Evolutionary conservation across 352 stramenopile genomes (phyloP).

Genomic region (Pythium apleroticum): DNA sequence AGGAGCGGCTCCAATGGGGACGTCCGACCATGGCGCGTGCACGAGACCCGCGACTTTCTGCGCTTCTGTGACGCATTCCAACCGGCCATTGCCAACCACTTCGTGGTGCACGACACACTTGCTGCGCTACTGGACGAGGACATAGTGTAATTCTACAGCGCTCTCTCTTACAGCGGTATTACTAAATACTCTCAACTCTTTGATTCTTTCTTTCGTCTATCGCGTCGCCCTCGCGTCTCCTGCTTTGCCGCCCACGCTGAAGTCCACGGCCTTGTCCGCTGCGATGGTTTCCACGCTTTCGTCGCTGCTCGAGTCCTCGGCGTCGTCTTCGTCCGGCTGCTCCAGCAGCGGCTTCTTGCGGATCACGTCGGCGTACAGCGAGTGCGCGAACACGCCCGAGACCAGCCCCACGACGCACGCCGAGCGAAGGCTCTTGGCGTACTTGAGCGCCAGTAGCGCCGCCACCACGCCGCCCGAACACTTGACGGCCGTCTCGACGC

Average conservation of each 20-base stretch:
- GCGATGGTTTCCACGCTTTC: background rate
- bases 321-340: slow-evolving; percentile 2
- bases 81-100: slow-evolving; percentile 28
- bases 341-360: slow-evolving; percentile 18
- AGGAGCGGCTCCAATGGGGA: background rate
- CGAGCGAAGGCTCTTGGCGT: slow-evolving; percentile 57
- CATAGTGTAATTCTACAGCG: background rate
- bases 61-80: slow-evolving; percentile 36
- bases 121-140: slow-evolving; percentile 31
- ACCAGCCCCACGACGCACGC: slow-evolving; percentile 60
- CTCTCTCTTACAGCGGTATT: background rate
- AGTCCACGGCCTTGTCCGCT: background rate
- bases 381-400: slow-evolving; percentile 67
- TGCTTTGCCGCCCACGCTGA: background rate
- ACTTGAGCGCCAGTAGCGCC: slow-evolving; percentile 57
- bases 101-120: slow-evolving; percentile 47
- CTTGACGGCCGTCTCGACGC: slow-evolving; percentile 58
- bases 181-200: slow-evolving; percentile 2
- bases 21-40: background rate
- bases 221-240: background rate
- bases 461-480: slow-evolving; percentile 57
- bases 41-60: slow-evolving; percentile 25
- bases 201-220: slow-evolving; percentile 10
- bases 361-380: slow-evolving; percentile 70
- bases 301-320: slow-evolving; percentile 7